Percentiles rank a stretch among this genome's conserved stretches.
Evolutionary conservation across 1,284 basidiomycete species (phyloP).

Genomic region (Cerrena zonata): DNA sequence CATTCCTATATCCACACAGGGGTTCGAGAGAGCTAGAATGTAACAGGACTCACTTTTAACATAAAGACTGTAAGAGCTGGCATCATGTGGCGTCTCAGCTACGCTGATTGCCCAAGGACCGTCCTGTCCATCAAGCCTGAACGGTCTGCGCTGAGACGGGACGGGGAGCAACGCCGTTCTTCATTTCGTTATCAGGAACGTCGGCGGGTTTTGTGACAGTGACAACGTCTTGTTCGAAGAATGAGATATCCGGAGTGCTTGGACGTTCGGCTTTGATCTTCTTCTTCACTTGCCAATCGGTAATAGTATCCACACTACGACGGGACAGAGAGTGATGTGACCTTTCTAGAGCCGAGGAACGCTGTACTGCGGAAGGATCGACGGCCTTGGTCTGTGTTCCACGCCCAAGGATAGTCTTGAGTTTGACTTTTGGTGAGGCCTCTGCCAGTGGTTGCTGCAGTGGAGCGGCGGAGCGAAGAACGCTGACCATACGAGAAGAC

Average conservation of each 20-base stretch:
- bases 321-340: conserved; percentile 18
- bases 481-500: conserved; percentile 36
- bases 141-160: conserved; percentile 23
- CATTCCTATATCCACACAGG: conserved; percentile 5
- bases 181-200: conserved; percentile 27
- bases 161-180: conserved; percentile 31
- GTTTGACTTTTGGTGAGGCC: conserved; percentile 34
- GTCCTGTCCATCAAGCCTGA: conserved; percentile 36
- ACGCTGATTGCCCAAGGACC: conserved; percentile 50
- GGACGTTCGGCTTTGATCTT: conserved; percentile 21
- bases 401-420: conserved; percentile 39
- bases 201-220: conserved; percentile 17
- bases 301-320: conserved; percentile 29
- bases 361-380: conserved; percentile 12
- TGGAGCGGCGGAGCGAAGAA: conserved; percentile 28
- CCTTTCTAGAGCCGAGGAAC: conserved; percentile 16
- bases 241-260: conserved; percentile 27
- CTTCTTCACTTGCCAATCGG: conserved; percentile 21
- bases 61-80: conserved; percentile 39
- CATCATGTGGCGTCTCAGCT: conserved; percentile 40
- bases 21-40: conserved; percentile 15
- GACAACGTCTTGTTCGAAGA: conserved; percentile 29
- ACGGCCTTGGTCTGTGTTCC: conserved; percentile 16
- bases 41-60: conserved; percentile 41
- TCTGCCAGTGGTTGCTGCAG: conserved; percentile 23